Evolutionary conservation across 1,284 basidiomycete species (phyloP).

Genomic region (Tranzscheliella williamsii): DNA sequence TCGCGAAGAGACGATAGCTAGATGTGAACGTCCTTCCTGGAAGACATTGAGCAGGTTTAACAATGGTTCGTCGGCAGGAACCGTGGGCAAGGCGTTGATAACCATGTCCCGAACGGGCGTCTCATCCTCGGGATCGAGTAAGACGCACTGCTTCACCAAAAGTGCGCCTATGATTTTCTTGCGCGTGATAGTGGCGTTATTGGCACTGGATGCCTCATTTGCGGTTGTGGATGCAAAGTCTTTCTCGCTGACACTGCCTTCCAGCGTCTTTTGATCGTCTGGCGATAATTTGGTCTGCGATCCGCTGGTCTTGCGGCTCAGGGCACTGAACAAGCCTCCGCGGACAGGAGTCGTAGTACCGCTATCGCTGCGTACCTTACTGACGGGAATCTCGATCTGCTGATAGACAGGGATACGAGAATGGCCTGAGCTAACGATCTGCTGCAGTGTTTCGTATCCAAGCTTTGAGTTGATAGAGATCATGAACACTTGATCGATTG

Average conservation of each 20-base stretch:
- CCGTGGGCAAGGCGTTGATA: slow-evolving; percentile 77
- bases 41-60: slow-evolving; percentile 85
- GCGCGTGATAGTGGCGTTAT: slow-evolving; percentile 39
- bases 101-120: slow-evolving; percentile 57
- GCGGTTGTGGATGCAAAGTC: slow-evolving; percentile 33
- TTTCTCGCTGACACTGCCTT: slow-evolving; percentile 19
- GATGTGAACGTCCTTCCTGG: slow-evolving; percentile 86
- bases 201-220: background rate
- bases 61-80: slow-evolving; percentile 81
- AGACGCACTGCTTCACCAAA: slow-evolving; percentile 81
- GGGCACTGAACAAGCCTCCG: slow-evolving; percentile 24
- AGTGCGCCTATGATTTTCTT: slow-evolving; percentile 81
- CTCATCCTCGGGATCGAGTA: slow-evolving; percentile 78
- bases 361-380: slow-evolving; percentile 20
- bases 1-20: slow-evolving; percentile 75
- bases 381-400: slow-evolving; percentile 62
- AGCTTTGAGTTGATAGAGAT: slow-evolving; percentile 76
- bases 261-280: slow-evolving; percentile 29
- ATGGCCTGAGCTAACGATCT: slow-evolving; percentile 77
- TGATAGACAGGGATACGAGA: slow-evolving; percentile 66
- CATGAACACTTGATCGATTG: slow-evolving; percentile 73
- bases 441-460: slow-evolving; percentile 75
- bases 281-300: slow-evolving; percentile 5
- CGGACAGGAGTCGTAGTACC: slow-evolving; percentile 29
- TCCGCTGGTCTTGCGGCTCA: slow-evolving; percentile 64